Conservation (phyloP, 805 yeast species). For the Debaryomyces tyrocola region DNA sequence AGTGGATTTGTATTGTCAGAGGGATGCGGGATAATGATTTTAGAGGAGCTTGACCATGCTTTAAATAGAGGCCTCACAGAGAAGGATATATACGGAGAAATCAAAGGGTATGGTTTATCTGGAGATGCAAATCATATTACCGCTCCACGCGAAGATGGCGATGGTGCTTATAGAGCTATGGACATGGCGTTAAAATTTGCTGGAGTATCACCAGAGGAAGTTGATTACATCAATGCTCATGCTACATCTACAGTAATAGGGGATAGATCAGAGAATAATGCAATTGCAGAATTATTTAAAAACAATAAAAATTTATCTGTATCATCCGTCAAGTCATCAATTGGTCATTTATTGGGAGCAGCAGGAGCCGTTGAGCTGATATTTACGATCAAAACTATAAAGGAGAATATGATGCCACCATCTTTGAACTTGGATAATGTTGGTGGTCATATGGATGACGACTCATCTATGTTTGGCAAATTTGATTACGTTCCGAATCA, state of each 20-base stretch:
- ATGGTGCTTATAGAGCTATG: constrained; percentile 87
- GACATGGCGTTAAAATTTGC: constrained; percentile 63
- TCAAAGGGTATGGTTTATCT: constrained; percentile 84
- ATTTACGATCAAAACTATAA: constrained; percentile 68
- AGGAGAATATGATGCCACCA: constrained; percentile 65
- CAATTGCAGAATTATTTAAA: constrained; percentile 57
- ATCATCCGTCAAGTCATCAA: constrained; percentile 86
- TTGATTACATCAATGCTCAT: constrained; percentile 90
- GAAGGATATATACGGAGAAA: constrained; percentile 68
- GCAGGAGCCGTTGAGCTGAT: constrained; percentile 94
- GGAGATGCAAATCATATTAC: constrained; percentile 95
- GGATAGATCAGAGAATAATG: constrained; percentile 81
- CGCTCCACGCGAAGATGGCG: constrained; percentile 80
- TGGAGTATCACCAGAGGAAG: constrained; percentile 42
- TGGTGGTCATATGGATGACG: constrained; percentile 51
- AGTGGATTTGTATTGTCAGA: constrained; percentile 92
- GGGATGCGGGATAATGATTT: constrained; percentile 80
- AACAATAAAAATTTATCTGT: constrained; percentile 45
- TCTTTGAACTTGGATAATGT: constrained; percentile 66
- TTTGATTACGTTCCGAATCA: constrained; percentile 58
- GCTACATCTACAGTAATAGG: constrained; percentile 93
- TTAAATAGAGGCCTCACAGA: constrained; percentile 51
- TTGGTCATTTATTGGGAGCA: constrained; percentile 93
- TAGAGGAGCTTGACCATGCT: constrained; percentile 82
- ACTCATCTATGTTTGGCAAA: constrained; percentile 40